phyloP scores from a whole-genome alignment of 116 monocot species.

The Papilionanthe hybrid region DNA sequence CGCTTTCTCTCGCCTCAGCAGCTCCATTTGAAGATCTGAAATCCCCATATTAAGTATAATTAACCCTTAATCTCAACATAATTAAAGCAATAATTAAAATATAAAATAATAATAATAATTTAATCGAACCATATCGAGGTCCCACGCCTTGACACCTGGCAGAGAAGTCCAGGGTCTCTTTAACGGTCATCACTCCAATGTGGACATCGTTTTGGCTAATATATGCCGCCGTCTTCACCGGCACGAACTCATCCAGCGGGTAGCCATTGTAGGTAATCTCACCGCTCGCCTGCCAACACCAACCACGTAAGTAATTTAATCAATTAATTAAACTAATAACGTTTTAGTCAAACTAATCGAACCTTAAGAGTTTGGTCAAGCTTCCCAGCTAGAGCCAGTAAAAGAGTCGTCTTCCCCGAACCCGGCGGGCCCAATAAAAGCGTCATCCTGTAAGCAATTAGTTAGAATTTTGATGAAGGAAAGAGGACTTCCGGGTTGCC shows the following conservation, averaged over 20 bases:
- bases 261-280: slow-evolving; percentile 47
- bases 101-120: no score
- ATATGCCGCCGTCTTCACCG: slow-evolving; percentile 48
- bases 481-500: neutral
- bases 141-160: slow-evolving; percentile 51
- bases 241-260: slow-evolving; percentile 37
- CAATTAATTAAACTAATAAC: neutral
- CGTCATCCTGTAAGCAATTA: slow-evolving; percentile 28
- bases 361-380: slow-evolving; percentile 34
- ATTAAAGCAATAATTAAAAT: neutral
- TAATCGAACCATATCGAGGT: slow-evolving; percentile 35
- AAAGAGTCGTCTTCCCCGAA: slow-evolving; percentile 47
- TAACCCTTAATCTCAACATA: neutral
- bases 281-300: slow-evolving; percentile 15
- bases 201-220: slow-evolving; percentile 53
- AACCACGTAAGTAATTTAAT: neutral
- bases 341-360: neutral
- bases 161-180: slow-evolving; percentile 52
- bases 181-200: slow-evolving; percentile 53
- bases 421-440: slow-evolving; percentile 40
- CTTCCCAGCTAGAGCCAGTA: slow-evolving; percentile 39
- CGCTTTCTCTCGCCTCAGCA: slow-evolving; percentile 36
- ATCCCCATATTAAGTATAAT: neutral
- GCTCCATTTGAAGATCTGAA: slow-evolving; percentile 38
- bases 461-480: neutral